Evolutionary conservation across 2,329 filamentous ascomycete genomes (phyloP), one percentile per base, ranked within the genome.

Genomic region (Magnaporthiopsis incrustans): DNA sequence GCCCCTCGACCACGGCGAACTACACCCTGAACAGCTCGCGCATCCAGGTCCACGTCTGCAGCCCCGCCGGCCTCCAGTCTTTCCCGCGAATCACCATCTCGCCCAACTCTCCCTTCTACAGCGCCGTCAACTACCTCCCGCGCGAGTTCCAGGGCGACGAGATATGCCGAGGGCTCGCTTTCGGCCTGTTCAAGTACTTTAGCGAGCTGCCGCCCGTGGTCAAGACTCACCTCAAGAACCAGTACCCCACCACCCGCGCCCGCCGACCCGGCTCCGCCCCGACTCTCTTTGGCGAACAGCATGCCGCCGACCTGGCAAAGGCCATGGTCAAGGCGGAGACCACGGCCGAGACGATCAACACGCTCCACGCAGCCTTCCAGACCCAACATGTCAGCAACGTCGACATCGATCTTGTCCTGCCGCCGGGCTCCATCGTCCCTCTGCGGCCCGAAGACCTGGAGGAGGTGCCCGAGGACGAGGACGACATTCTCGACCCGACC

Each of bases 111-210:
- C 87, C 92, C 62, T 89, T 96, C 72, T 98, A 98, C 76, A 85
- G 87, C 69, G 94, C 93, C 64, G 95, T 99, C 75, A 88, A 91
- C 73, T 87, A 93, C 74, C 84, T 99, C 58, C 92, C 95, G 57
- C 89, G 92, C 73, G 94, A 97, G 74, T 92, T 93, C 76, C 95
- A 98, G 79, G 94, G 94, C 71, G 94, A 98, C 74, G 94, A 98
- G 76, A 83, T 96, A 68, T 96, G 90, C 77, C 88, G 95, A 59
- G 95, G 89, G 25, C 83, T 99, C 64, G 95, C 94, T 60, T 96
- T 98, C 76, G 92, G 91, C 64, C 82, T 99, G 69, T 89, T 89
- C 80, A 97, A 96, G 75, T 99, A 97, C 81, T 98, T 97, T 73
- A 84, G 85, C 66, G 94, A 98, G 77, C 82, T 99, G 63, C 87